These are phyloP conservation scores for Acacia confusa DNA, from an alignment of 306 rosid species.

Conservation along the genomic window DNA sequence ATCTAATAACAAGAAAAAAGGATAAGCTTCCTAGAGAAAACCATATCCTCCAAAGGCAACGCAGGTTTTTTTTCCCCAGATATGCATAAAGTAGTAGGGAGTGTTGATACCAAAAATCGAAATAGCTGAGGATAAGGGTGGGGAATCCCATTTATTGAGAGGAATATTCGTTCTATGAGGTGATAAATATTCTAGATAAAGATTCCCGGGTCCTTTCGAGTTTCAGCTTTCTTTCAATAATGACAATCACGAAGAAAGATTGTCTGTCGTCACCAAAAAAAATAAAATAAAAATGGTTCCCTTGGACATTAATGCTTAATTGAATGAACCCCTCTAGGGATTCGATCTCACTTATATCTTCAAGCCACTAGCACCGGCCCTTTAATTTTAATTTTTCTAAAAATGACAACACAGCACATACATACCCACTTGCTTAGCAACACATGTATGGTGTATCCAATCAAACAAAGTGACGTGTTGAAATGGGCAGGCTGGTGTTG, in stretches of 20 bases:
- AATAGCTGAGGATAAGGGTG: background rate
- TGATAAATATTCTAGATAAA: conserved; percentile 3
- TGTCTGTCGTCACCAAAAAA: background rate
- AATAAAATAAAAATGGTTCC: background rate
- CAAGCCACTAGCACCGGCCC: too few relatives aligned
- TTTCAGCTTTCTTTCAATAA: background rate
- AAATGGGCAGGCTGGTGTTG: background rate
- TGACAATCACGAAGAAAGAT: conserved; percentile 19
- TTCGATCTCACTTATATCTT: too few relatives aligned
- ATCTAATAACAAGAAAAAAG: background rate
- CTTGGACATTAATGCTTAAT: too few relatives aligned
- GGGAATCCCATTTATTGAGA: background rate
- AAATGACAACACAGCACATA: background rate
- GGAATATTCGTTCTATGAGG: conserved; percentile 29
- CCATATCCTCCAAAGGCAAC: background rate
- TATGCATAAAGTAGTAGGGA: background rate
- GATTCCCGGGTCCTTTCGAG: conserved; percentile 9
- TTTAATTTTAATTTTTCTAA: too few relatives aligned
- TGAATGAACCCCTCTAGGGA: too few relatives aligned
- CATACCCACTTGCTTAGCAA: background rate
- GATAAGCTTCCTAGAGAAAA: background rate
- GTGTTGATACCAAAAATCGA: background rate
- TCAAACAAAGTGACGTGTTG: background rate
- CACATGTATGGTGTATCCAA: background rate
- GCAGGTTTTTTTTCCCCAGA: background rate